phyloP scores from a whole-genome alignment of 139 green algal species.

The Nannochloris sp. region DNA sequence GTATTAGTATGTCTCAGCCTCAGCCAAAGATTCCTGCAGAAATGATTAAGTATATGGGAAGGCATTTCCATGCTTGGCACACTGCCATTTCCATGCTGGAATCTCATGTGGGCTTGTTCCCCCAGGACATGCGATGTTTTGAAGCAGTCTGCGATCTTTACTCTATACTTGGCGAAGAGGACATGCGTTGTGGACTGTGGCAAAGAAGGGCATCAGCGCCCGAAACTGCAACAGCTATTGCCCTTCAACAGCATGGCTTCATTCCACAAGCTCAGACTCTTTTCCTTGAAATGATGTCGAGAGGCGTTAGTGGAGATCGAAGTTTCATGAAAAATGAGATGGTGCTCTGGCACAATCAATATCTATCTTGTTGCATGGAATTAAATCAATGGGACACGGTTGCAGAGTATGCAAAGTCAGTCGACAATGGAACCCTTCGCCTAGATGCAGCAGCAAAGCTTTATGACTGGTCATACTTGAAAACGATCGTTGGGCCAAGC shows the following conservation, averaged over 20 bases:
- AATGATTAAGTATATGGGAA: conserved; percentile 97
- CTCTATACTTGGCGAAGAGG: conserved; percentile 68
- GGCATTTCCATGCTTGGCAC: conserved; percentile 94
- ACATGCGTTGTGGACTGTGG: conserved; percentile 89
- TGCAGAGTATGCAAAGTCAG: conserved; percentile 61
- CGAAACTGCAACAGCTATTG: conserved; percentile 56
- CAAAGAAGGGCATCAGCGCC: conserved; percentile 30
- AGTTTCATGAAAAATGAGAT: conserved; percentile 51
- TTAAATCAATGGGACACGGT: conserved; percentile 93
- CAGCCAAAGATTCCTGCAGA: conserved; percentile 97
- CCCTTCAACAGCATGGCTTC: conserved; percentile 80
- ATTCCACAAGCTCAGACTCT: conserved; percentile 65
- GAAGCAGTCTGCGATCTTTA: conserved; percentile 83
- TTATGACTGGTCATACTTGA: conserved; percentile 72
- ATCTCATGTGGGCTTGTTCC: conserved; percentile 67
- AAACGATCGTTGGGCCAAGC: conserved; percentile 44
- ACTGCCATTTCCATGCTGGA: conserved; percentile 93
- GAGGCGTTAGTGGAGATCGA: conserved; percentile 14
- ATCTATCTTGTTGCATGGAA: conserved; percentile 63
- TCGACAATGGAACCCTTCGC: conserved; percentile 63
- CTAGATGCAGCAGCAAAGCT: conserved; percentile 75
- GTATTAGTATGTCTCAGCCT: conserved; percentile 85
- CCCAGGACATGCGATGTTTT: conserved; percentile 81
- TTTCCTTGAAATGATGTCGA: conserved; percentile 40
- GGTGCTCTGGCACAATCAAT: conserved; percentile 77